Evolutionary conservation across 768 basidiomycete species (phyloP), one percentile per base, ranked within the genome.

Genomic region (Harrya chromipes): DNA sequence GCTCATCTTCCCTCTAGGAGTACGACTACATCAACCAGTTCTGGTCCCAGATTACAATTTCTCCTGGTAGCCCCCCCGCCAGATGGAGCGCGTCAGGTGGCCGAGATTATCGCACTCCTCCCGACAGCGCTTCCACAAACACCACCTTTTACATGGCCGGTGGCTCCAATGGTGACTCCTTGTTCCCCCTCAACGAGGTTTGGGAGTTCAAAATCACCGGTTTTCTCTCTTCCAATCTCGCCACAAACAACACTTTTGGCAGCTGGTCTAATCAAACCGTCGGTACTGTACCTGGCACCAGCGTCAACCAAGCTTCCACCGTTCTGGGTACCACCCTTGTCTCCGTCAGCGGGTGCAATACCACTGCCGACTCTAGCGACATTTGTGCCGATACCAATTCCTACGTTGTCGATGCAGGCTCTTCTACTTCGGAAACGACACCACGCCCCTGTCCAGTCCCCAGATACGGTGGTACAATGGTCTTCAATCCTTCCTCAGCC

Each of bases 61-160:
- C 79, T 11, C 62, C 77, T 17, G 75, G 73, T 21, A 71, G 74
- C 6, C 89, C 89, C 29, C 71, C 82, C 21, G 63, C 84, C 44
- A 76, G 86, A 19, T 90, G 81, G 79, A 82, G 83, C 37, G 83
- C 87, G 2, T 78, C 79, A 16, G 90, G 90, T 41, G 90, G 90
- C 1, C 84, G 82, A 35, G 90, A 92, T 58, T 68, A 72, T 37
- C 75, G 80, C n/a, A 72, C 72, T 4, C 2, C 37, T 5, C 39
- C 62, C 1, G 54, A 70, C 46, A 46, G 16, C 20, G 6, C 56
- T n/a, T 59, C 68, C 40, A 55, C 83, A 35, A 87, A 84, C 59
- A 90, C 85, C 55, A 82, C 85, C 0, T 81, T 90, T 56, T 89
- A 80, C 67, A 71, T 90, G 58, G 75, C 79, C 8, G 90, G 90